Evolutionary conservation across 2,329 filamentous ascomycete genomes (phyloP).

Genomic region (Dactylellina haptotyla): DNA sequence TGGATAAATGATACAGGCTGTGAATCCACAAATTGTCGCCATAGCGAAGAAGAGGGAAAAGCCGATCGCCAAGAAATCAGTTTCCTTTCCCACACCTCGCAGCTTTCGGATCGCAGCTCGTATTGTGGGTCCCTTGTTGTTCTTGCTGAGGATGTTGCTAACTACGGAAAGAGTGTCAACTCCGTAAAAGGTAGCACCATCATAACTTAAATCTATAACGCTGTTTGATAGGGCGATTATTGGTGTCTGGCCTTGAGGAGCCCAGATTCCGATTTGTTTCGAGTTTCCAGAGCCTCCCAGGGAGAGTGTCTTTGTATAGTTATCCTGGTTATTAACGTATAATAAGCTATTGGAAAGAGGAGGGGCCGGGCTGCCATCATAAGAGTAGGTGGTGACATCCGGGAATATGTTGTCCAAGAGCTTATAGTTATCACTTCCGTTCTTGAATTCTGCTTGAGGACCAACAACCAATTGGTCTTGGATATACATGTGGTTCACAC

Average conservation of each 20-base stretch:
- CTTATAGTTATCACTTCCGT: constrained; percentile 10
- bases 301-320: constrained; percentile 35
- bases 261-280: constrained; percentile 26
- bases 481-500: background rate
- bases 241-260: constrained; percentile 9
- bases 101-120: constrained; percentile 64
- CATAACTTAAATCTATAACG: background rate
- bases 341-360: constrained; percentile 10
- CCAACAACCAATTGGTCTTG: constrained; percentile 24
- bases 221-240: background rate
- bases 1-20: constrained; percentile 76
- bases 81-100: constrained; percentile 77
- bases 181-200: background rate
- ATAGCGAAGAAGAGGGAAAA: constrained; percentile 72
- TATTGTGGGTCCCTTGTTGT: constrained; percentile 19
- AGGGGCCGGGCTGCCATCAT: background rate
- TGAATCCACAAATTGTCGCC: constrained; percentile 82
- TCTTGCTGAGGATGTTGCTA: constrained; percentile 29
- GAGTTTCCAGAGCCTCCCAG: background rate
- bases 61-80: constrained; percentile 68
- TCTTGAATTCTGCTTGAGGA: constrained; percentile 18
- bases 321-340: constrained; percentile 30
- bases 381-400: constrained; percentile 1
- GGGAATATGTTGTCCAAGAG: constrained; percentile 28
- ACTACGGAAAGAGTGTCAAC: constrained; percentile 7